A percentile compares a stretch with the other conserved stretches of the same genome.
Evolutionary conservation across 2,329 filamentous ascomycete species (phyloP).

Genomic region (Fusarium subtropicale): DNA sequence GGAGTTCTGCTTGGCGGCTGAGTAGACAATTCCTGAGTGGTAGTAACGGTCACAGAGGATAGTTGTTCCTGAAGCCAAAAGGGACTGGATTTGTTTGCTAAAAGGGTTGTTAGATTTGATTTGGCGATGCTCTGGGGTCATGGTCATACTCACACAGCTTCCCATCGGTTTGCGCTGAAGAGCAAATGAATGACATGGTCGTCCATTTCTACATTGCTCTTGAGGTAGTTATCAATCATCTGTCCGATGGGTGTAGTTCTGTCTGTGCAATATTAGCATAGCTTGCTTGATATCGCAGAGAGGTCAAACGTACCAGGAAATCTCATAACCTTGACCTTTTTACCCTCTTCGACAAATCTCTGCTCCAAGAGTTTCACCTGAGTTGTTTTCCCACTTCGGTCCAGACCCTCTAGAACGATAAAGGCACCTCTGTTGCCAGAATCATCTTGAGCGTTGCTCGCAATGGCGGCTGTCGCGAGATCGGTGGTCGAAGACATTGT

Average conservation of each 20-base stretch:
- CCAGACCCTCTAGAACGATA: conserved; percentile 87
- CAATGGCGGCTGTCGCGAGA: conserved; percentile 61
- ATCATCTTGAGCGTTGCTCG: conserved; percentile 43
- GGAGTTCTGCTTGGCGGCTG: conserved; percentile 84
- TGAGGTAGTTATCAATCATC: conserved; percentile 87
- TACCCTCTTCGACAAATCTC: conserved; percentile 62
- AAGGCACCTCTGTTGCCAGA: conserved; percentile 67
- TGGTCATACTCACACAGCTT: conserved; percentile 64
- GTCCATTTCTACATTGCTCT: conserved; percentile 76
- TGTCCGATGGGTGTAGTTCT: conserved; percentile 85
- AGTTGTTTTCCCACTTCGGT: conserved; percentile 91
- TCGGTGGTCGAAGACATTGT: conserved; percentile 63
- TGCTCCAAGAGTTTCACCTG: conserved; percentile 79
- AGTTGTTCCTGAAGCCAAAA: conserved; percentile 74
- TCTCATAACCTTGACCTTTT: conserved; percentile 64
- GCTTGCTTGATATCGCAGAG: not conserved
- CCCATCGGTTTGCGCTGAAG: conserved; percentile 93
- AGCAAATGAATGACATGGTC: conserved; percentile 92
- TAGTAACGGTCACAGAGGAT: conserved; percentile 94
- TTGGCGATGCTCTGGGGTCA: conserved; percentile 35
- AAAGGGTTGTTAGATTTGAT: conserved; percentile 8
- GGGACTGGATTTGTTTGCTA: conserved; percentile 63
- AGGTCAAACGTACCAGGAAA: conserved; percentile 63
- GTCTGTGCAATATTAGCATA: conserved; percentile 62
- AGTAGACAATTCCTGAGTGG: conserved; percentile 94